phyloP scores from a whole-genome alignment of 805 yeast species.

The Lipomyces orientalis region DNA sequence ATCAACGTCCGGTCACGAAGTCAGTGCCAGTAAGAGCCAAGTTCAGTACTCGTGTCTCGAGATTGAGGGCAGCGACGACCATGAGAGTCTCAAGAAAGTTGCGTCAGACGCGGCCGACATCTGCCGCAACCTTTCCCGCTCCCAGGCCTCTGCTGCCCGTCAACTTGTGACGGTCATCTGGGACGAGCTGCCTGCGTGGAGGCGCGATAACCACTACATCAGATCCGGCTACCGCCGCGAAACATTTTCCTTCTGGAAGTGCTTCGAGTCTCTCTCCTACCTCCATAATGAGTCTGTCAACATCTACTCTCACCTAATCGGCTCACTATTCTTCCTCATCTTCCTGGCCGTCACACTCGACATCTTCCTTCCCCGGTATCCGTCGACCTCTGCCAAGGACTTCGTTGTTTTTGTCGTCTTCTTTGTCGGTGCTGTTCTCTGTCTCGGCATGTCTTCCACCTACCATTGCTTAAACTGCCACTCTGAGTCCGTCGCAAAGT shows the following conservation, averaged over 20 bases:
- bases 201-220: constrained; percentile 72
- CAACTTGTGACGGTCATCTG: constrained; percentile 43
- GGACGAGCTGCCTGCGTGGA: constrained; percentile 74
- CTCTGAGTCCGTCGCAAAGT: constrained; percentile 57
- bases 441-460: constrained; percentile 66
- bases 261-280: constrained; percentile 57
- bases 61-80: neutral
- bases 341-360: constrained; percentile 31
- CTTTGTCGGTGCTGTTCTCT: constrained; percentile 61
- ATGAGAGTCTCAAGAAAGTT: neutral
- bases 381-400: constrained; percentile 50
- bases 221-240: constrained; percentile 67
- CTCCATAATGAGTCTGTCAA: constrained; percentile 76
- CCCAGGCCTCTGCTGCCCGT: constrained; percentile 8
- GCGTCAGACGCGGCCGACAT: constrained; percentile 1
- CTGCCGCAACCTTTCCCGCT: neutral
- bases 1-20: neutral
- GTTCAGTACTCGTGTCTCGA: neutral
- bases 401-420: constrained; percentile 59
- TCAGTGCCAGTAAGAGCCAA: neutral
- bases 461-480: constrained; percentile 75
- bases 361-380: constrained; percentile 40
- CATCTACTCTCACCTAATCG: constrained; percentile 65
- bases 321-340: constrained; percentile 38
- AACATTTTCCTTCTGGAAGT: constrained; percentile 54